Percentiles rank a stretch among this genome's conserved stretches.
Conservation (phyloP, 495 filamentous ascomycete species). For the Cairneyella variabilis region DNA sequence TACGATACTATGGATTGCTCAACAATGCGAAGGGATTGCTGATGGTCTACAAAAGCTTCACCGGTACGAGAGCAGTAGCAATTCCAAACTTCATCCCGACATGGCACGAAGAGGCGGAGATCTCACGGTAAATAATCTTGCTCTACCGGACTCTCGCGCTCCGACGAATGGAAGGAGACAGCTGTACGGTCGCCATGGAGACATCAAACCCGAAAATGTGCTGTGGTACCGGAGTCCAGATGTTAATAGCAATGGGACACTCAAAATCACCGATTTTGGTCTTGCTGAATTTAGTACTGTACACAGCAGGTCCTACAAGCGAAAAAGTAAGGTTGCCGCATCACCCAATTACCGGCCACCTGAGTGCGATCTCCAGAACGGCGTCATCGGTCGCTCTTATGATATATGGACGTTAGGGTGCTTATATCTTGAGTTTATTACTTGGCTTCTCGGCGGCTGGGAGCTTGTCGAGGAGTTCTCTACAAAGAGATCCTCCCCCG, state of each 20-base stretch:
- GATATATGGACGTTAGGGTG: constrained; percentile 43
- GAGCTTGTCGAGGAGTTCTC: not conserved
- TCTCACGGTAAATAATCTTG: not conserved
- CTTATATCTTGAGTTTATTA: constrained; percentile 36
- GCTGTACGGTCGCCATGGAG: constrained; percentile 15
- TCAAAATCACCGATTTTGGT: constrained; percentile 22
- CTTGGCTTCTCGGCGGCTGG: constrained; percentile 10
- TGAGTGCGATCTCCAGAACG: constrained; percentile 23
- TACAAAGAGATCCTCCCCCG: not conserved
- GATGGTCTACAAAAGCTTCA: constrained; percentile 16
- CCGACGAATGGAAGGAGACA: not conserved
- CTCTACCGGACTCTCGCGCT: not conserved
- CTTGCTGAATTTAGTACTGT: not conserved
- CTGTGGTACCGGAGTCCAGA: constrained; percentile 8
- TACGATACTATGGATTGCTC: constrained; percentile 3
- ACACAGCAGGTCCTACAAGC: not conserved
- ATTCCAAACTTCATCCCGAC: not conserved
- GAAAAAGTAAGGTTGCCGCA: not conserved
- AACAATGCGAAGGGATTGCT: constrained; percentile 20
- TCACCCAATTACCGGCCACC: constrained; percentile 33
- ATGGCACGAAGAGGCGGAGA: not conserved
- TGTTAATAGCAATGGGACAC: not conserved
- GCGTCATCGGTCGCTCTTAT: constrained; percentile 22
- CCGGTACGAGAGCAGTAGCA: not conserved
- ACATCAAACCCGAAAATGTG: constrained; percentile 25